Evolutionary conservation across 1,284 basidiomycete genomes (phyloP).

Genomic region (Megacollybia platyphylla): DNA sequence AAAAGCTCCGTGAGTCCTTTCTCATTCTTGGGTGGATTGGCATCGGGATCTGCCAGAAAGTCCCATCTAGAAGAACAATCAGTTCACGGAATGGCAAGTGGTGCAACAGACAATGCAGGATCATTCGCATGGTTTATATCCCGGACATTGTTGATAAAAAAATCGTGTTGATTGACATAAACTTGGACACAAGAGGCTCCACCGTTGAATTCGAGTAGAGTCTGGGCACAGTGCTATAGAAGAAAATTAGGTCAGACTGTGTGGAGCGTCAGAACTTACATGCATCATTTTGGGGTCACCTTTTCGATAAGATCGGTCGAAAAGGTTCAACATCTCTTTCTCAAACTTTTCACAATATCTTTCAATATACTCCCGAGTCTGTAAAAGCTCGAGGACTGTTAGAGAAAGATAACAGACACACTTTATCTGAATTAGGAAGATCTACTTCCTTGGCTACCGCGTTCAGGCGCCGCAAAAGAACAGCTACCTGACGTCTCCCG

Average conservation of each 20-base stretch:
- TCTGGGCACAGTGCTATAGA: slow-evolving; percentile 87
- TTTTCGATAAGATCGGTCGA: slow-evolving; percentile 90
- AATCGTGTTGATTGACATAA: slow-evolving; percentile 99
- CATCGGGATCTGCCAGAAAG: slow-evolving; percentile 68
- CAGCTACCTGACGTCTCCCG: slow-evolving; percentile 81
- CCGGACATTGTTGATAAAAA: slow-evolving; percentile 87
- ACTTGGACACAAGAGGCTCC: slow-evolving; percentile 95
- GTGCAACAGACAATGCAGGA: slow-evolving; percentile 42
- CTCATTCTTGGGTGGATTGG: slow-evolving; percentile 70
- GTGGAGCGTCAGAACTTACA: slow-evolving; percentile 33
- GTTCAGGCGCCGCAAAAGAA: slow-evolving; percentile 79
- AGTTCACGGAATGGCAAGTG: slow-evolving; percentile 1
- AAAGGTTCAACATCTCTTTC: slow-evolving; percentile 94
- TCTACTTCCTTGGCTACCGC: slow-evolving; percentile 91
- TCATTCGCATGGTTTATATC: slow-evolving; percentile 47
- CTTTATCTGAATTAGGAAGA: slow-evolving; percentile 69
- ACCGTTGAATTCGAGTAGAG: slow-evolving; percentile 95
- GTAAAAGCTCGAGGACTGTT: slow-evolving; percentile 4
- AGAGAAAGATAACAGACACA: slow-evolving; percentile 14
- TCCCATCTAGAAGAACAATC: slow-evolving; percentile 53
- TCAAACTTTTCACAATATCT: slow-evolving; percentile 98
- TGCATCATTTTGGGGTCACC: slow-evolving; percentile 99
- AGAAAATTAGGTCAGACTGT: slow-evolving; percentile 1
- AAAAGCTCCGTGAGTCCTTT: slow-evolving; percentile 74
- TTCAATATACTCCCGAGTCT: slow-evolving; percentile 84